Evolutionary conservation across 176 grass and related monocot species (phyloP).

Genomic region (Canna indica): DNA sequence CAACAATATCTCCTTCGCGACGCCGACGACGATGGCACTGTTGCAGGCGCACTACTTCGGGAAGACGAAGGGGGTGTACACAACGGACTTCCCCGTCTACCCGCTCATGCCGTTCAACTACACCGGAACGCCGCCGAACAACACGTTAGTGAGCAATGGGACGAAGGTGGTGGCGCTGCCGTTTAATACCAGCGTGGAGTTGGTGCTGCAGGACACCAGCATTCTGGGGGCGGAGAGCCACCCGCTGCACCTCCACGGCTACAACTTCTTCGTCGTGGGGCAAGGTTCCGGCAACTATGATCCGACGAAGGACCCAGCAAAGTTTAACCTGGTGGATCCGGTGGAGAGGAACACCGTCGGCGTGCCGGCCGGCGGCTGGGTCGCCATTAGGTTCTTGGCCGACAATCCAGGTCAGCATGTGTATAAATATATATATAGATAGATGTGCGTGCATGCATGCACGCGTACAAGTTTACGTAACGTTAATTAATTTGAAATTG

Average conservation of each 20-base stretch:
- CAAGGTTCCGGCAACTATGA: conserved; percentile 4
- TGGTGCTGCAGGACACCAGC: conserved; percentile 5
- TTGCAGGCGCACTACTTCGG: conserved; percentile 67
- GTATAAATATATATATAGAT: too few species aligned
- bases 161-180: conserved; percentile 44
- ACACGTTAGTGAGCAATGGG: conserved; percentile 49
- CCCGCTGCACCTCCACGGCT: conserved; percentile 5
- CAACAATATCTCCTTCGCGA: conserved; percentile 55
- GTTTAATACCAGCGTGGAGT: conserved; percentile 58
- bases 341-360: conserved; percentile 9
- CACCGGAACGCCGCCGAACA: conserved; percentile 59
- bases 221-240: conserved; percentile 9
- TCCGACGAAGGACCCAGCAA: neutral
- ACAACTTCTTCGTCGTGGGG: conserved; percentile 11
- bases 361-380: conserved; percentile 1
- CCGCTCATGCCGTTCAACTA: conserved; percentile 55
- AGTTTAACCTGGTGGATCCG: conserved; percentile 7
- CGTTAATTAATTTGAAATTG: too few species aligned
- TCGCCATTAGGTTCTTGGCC: conserved; percentile 1
- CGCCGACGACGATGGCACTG: conserved; percentile 41
- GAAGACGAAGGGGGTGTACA: conserved; percentile 39
- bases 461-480: neutral
- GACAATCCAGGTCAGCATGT: conserved; percentile 10
- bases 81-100: conserved; percentile 38
- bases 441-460: too few species aligned